A percentile compares a stretch with the other conserved stretches of the same genome.
These are phyloP conservation scores for Hibiscus tridactylites DNA, from an alignment of 345 rosid genomes.

Conservation along the genomic window DNA sequence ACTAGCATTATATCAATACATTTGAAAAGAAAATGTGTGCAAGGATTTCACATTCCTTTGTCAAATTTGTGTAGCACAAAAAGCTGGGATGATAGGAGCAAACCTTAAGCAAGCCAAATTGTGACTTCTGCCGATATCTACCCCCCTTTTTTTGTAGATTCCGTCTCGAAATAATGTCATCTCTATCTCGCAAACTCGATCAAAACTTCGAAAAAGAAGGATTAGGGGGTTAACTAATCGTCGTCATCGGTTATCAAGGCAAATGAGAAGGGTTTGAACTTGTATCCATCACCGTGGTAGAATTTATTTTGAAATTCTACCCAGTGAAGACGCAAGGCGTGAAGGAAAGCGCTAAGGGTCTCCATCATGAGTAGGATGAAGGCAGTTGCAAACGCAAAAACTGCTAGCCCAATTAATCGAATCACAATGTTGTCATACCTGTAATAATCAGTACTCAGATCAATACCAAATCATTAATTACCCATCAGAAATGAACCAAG, in stretches of 20 bases:
- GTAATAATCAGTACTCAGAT: conserved; percentile 10
- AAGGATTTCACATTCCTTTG: conserved; percentile 17
- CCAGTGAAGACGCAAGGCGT: conserved; percentile 98
- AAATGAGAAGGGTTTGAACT: conserved; percentile 84
- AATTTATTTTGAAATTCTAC: conserved; percentile 87
- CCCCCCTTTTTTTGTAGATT: conserved; percentile 7
- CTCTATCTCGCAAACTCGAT: neutral
- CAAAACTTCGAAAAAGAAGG: conserved; percentile 2
- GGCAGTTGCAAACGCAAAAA: conserved; percentile 90
- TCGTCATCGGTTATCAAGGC: conserved; percentile 57
- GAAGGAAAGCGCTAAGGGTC: conserved; percentile 91
- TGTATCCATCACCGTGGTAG: conserved; percentile 92
- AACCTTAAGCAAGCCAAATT: conserved; percentile 13
- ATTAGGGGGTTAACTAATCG: conserved; percentile 28
- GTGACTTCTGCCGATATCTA: neutral
- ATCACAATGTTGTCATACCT: conserved; percentile 76
- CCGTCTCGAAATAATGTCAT: conserved; percentile 5
- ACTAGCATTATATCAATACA: conserved; percentile 12
- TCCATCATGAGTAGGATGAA: conserved; percentile 96
- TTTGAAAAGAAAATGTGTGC: conserved; percentile 15
- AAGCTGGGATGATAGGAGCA: conserved; percentile 9
- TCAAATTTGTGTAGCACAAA: conserved; percentile 12
- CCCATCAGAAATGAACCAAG: neutral
- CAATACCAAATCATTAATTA: neutral
- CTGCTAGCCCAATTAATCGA: conserved; percentile 66